Evolutionary conservation across 495 filamentous ascomycete species (phyloP).

Genomic region (Baudoinia panamericana): DNA sequence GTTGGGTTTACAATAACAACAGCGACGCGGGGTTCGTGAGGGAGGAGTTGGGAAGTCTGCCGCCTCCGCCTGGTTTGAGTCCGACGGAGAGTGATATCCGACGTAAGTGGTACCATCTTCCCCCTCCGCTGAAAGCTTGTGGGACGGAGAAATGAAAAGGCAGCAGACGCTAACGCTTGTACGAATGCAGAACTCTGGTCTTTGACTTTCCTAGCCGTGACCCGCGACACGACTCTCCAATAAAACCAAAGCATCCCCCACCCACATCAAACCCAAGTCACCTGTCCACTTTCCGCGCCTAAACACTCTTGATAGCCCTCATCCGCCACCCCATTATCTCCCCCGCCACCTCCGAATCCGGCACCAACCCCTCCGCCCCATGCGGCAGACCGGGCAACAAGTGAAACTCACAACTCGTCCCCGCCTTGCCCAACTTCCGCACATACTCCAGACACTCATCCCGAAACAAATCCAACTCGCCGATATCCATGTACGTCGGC

Average conservation of each 20-base stretch:
- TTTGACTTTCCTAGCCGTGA: slow-evolving; percentile 43
- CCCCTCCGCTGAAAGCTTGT: neutral
- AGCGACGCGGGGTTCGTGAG: slow-evolving; percentile 40
- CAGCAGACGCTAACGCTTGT: neutral
- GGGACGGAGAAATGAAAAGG: too few relatives aligned
- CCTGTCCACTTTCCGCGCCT: too few relatives aligned
- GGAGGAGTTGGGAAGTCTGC: slow-evolving; percentile 39
- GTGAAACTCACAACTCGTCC: slow-evolving; percentile 15
- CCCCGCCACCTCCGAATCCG: slow-evolving; percentile 3
- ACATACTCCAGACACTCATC: slow-evolving; percentile 18
- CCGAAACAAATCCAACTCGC: slow-evolving; percentile 17
- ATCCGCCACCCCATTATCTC: slow-evolving; percentile 3
- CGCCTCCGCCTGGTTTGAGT: slow-evolving; percentile 37
- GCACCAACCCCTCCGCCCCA: slow-evolving; percentile 10
- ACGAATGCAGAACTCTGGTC: slow-evolving; percentile 40
- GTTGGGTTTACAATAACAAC: slow-evolving; percentile 41
- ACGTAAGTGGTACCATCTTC: neutral
- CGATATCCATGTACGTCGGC: slow-evolving; percentile 16
- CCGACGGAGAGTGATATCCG: slow-evolving; percentile 38
- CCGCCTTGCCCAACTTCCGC: slow-evolving; percentile 13
- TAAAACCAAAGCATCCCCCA: too few relatives aligned
- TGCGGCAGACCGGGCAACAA: slow-evolving; percentile 11
- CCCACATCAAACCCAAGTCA: too few relatives aligned
- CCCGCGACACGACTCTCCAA: slow-evolving; percentile 22
- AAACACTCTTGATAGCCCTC: slow-evolving; percentile 6